These are phyloP conservation scores for Xylariaceae sp. DNA, from an alignment of 2,329 filamentous ascomycete species.

Conservation along the genomic window DNA sequence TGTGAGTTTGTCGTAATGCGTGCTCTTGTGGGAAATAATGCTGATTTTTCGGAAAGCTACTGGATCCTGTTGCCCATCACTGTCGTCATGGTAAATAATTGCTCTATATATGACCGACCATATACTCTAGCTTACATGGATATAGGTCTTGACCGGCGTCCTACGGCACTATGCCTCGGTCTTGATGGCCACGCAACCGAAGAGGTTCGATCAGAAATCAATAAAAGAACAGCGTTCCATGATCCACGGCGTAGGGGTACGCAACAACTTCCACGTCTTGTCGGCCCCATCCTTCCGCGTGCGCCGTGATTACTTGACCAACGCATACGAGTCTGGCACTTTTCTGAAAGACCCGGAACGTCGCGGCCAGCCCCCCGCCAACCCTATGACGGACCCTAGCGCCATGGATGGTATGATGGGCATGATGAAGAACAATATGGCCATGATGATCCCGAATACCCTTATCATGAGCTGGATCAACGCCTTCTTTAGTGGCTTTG, in stretches of 20 bases:
- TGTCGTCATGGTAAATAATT: conserved; percentile 78
- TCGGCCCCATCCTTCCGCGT: conserved; percentile 77
- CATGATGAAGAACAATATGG: conserved; percentile 99
- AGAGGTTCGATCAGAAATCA: conserved; percentile 76
- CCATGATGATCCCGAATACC: conserved; percentile 99
- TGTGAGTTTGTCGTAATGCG: conserved; percentile 71
- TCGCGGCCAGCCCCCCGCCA: conserved; percentile 85
- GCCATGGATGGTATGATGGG: conserved; percentile 99
- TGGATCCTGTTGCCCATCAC: conserved; percentile 99
- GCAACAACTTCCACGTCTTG: conserved; percentile 81
- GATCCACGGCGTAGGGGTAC: conserved; percentile 82
- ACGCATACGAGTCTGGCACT: conserved; percentile 82
- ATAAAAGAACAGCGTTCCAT: conserved; percentile 88
- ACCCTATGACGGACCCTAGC: conserved; percentile 93
- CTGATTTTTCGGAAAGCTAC: conserved; percentile 67
- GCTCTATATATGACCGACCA: conserved; percentile 13
- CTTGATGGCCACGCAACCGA: conserved; percentile 85
- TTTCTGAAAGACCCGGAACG: conserved; percentile 90
- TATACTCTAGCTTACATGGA: neutral
- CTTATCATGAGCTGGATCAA: conserved; percentile 99
- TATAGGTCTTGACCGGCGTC: conserved; percentile 85
- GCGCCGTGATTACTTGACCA: conserved; percentile 81
- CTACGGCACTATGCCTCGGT: conserved; percentile 95
- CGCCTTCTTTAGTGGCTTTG: conserved; percentile 97
- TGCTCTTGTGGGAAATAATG: neutral